Evolutionary conservation across 306 rosid genomes (phyloP), one percentile per base, ranked within the genome.

Genomic region (Trifolium fragiferum): DNA sequence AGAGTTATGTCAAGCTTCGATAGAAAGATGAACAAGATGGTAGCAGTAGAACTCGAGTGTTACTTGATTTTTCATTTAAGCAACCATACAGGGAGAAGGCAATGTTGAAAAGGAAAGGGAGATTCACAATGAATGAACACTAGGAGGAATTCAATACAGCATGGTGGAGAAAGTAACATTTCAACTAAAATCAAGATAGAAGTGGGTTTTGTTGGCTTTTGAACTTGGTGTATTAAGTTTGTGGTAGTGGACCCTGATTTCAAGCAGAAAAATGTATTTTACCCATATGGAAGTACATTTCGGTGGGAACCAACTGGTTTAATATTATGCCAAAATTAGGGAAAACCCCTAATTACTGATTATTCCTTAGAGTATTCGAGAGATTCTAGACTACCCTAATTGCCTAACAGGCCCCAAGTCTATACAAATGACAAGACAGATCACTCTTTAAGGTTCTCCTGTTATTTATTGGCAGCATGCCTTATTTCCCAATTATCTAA

Each of bases 371-470:
- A 25, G 64, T 25, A 58, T 25, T 14, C 38, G 8, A 58, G 16
- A 58, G 33, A 57, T 8, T 23, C 15, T 58, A 58, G 64, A 21
- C 37, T 58, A 16, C 27, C 64, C 37, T 13, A 12, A 21, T 58
- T 58, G 64, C 37, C 64, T 21, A 58, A 58, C 13, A 58, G 64
- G 10, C 35, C 35, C 37, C 16, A 21, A 58, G 64, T 58, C 64
- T 6, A 8, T 58, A 25, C 35, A 25, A 58, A 25, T 25, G n/a
- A 58, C 35, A 58, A 25, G 37, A 58, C 14, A 3, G n/a, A 21
- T 13, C 38, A 27, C 16, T 58, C 64, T 58, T 37, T 13, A 58
- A 58, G 38, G 18, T 10, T 25, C 64, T 16, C 37, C 35, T 23
- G 19, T 58, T 25, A 6, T 58, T 58, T 12, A 58, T 6, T 25